A percentile compares a stretch with the other conserved stretches of the same genome.
Conservation (phyloP, 495 filamentous ascomycete species). For the Penicillium daleae region DNA sequence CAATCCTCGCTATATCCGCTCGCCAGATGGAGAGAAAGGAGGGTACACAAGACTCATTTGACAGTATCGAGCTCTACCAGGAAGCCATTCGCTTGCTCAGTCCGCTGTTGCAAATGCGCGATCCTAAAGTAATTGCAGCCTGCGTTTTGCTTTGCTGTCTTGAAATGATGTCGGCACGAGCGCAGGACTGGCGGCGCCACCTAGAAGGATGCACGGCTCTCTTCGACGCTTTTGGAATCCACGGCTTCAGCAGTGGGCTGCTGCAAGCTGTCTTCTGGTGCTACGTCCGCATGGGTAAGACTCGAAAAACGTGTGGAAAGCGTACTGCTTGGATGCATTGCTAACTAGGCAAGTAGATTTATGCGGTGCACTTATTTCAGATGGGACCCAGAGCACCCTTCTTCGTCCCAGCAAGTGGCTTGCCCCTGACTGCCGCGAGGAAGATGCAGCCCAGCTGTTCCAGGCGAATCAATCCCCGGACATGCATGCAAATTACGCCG, state of each 20-base stretch:
- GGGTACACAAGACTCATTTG: constrained; percentile 36
- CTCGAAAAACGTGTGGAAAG: neutral
- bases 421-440: constrained; percentile 33
- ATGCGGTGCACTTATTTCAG: constrained; percentile 51
- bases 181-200: constrained; percentile 51
- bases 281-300: constrained; percentile 50
- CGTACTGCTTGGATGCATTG: neutral
- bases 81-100: constrained; percentile 48
- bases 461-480: constrained; percentile 35
- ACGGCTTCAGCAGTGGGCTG: constrained; percentile 46
- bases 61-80: constrained; percentile 51
- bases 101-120: constrained; percentile 40
- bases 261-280: constrained; percentile 55
- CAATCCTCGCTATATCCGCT: constrained; percentile 48
- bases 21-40: constrained; percentile 49
- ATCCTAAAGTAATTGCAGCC: constrained; percentile 45
- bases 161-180: constrained; percentile 54
- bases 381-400: constrained; percentile 48
- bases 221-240: constrained; percentile 46
- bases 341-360: constrained; percentile 37
- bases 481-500: constrained; percentile 52
- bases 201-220: constrained; percentile 53
- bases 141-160: constrained; percentile 49
- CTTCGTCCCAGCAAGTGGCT: constrained; percentile 48
- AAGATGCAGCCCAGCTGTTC: constrained; percentile 37